Evolutionary conservation across 2,329 filamentous ascomycete species (phyloP), one percentile per base, ranked within the genome.

Genomic region (Phialocephala subalpina): DNA sequence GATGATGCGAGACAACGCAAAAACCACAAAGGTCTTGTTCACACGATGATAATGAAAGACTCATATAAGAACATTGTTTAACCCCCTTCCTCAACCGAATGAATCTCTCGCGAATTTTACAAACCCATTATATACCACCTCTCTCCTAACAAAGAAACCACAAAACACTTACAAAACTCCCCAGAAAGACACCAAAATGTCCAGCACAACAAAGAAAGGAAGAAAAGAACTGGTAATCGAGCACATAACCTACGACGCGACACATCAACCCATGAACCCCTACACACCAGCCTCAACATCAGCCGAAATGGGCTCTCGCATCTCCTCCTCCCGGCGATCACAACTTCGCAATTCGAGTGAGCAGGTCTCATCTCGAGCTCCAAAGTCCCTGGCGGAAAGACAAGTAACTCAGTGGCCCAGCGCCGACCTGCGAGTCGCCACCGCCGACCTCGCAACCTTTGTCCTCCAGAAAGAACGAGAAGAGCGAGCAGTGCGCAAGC

Each of bases 221-320:
- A n/a, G 49, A 40, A 40, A 58, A 55, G 33, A 47, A 3, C 60
- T 65, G 35, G 64, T 68, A 2, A 70, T 67, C 45, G 60, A 67
- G n/a, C 64, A 70, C 29, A 63, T 47, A 8, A 68, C 62, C 5
- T 63, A 63, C 45, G 62, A 68, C 25, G 38, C 62, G 38, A 57
- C 57, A 14, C 64, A 55, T 11, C 57, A 47, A 12, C 16, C 22
- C 1, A 12, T 35, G 6, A 33, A 33, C 4, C 9, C 35, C 56
- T 22, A 11, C n/a, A 1, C 1, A 35, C 7, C 33, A 49, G 20
- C 45, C 25, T 14, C 45, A 9, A 49, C 3, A 49, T n/a, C 45
- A 25, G 6, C 16, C 40, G 2, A 12, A 42, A 42, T 18, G 16
- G 40, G 16, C 18, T 42, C 45, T 14, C 25, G 7, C 20, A 16